Evolutionary conservation across 768 basidiomycete species (phyloP).

Genomic region (Phaffia tasmanica): DNA sequence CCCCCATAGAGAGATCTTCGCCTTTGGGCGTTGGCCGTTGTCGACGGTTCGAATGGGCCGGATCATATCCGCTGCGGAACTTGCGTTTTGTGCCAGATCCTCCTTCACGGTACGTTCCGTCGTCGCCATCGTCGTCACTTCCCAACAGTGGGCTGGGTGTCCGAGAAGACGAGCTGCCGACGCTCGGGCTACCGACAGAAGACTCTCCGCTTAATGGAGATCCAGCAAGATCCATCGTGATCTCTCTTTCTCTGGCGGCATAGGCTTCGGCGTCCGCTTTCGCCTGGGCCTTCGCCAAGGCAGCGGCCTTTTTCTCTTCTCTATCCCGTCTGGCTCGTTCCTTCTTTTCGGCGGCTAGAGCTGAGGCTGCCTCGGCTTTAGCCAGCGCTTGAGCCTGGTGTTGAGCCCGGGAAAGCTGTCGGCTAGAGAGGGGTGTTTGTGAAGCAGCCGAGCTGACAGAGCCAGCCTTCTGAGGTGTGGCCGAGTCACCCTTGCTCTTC

Average conservation of each 20-base stretch:
- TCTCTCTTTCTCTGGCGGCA: slow-evolving; percentile 7
- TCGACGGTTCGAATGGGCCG: slow-evolving; percentile 7
- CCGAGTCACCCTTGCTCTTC: slow-evolving; percentile 30
- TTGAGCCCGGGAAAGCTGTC: slow-evolving; percentile 2
- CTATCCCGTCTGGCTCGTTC: slow-evolving; percentile 13
- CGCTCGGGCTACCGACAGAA: slow-evolving; percentile 79
- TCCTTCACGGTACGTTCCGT: slow-evolving; percentile 27
- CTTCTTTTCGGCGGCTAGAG: slow-evolving; percentile 18
- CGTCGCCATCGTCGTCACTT: slow-evolving; percentile 42
- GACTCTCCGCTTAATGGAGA: slow-evolving; percentile 45
- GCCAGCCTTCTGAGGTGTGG: slow-evolving; percentile 15
- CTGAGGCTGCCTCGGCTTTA: slow-evolving; percentile 13
- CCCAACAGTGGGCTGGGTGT: slow-evolving; percentile 80
- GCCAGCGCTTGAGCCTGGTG: slow-evolving; percentile 5
- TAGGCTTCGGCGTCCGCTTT: slow-evolving; percentile 4
- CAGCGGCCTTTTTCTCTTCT: slow-evolving; percentile 17
- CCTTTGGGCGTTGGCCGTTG: slow-evolving; percentile 8
- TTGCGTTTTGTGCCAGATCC: slow-evolving; percentile 16
- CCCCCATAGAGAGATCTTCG: slow-evolving; percentile 1
- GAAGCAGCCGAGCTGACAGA: not conserved
- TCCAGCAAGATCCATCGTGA: slow-evolving; percentile 9
- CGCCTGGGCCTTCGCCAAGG: slow-evolving; percentile 7
- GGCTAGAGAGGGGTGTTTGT: not conserved
- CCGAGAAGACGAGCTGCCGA: slow-evolving; percentile 73
- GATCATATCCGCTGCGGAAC: slow-evolving; percentile 21